These are phyloP conservation scores for Aspergillus pseudoviridinutans DNA, from an alignment of 2,329 filamentous ascomycete genomes.

Conservation along the genomic window DNA sequence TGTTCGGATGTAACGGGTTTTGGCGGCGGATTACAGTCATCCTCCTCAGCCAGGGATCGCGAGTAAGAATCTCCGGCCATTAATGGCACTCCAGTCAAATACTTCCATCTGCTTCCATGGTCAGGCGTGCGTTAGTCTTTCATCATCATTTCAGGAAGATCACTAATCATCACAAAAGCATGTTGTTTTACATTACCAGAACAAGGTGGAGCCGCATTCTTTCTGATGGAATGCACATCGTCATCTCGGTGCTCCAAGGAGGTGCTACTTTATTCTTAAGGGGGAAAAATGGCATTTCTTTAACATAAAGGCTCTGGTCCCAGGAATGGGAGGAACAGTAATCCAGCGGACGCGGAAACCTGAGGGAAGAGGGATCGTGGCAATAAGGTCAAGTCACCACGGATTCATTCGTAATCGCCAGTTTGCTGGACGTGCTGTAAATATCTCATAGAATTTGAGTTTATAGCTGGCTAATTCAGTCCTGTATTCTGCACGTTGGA, in stretches of 20 bases:
- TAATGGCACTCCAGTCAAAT: not conserved
- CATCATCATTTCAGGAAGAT: not conserved
- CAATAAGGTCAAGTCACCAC: no score
- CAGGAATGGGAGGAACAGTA: not conserved
- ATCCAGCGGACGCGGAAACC: not conserved
- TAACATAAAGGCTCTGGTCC: not conserved
- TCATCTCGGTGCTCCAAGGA: no score
- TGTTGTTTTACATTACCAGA: not conserved
- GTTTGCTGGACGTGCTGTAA: no score
- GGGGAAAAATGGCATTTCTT: not conserved
- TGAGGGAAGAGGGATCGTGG: no score
- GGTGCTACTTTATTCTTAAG: not conserved
- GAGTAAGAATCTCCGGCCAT: no score
- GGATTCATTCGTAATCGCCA: no score
- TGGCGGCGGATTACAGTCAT: not conserved
- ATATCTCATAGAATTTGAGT: not conserved
- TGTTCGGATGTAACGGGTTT: constrained; percentile 30
- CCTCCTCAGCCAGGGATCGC: not conserved
- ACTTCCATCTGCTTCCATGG: not conserved
- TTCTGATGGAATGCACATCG: no score
- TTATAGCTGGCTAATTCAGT: not conserved
- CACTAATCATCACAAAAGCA: not conserved
- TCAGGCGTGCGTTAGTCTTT: not conserved
- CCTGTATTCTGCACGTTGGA: not conserved
- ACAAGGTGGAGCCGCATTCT: not conserved